Conservation (phyloP, 805 yeast species). For the Kockiozyma suomiensis region DNA sequence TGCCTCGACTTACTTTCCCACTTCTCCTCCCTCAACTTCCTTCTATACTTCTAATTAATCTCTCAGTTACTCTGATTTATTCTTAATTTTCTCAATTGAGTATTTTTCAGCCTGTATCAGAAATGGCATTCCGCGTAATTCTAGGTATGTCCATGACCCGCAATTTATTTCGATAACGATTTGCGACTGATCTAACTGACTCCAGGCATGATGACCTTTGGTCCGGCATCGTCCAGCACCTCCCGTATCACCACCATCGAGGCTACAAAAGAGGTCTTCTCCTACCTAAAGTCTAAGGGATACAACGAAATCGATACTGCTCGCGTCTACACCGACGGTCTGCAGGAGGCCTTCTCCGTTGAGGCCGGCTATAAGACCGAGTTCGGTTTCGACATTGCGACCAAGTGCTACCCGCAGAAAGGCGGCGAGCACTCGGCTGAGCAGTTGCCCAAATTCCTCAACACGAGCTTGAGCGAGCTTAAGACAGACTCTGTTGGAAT, state of each 20-base stretch:
- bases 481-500: constrained; percentile 20
- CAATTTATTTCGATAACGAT: background rate
- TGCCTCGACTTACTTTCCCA: too few relatives aligned
- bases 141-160: background rate
- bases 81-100: background rate
- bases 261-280: constrained; percentile 18
- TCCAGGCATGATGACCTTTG: constrained; percentile 27
- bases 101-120: background rate
- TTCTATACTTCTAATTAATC: too few relatives aligned
- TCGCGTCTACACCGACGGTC: constrained; percentile 35
- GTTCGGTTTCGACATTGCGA: constrained; percentile 30
- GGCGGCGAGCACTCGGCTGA: constrained; percentile 26
- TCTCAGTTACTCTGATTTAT: too few relatives aligned
- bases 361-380: constrained; percentile 25
- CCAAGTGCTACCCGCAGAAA: constrained; percentile 34
- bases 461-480: constrained; percentile 14
- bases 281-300: constrained; percentile 30
- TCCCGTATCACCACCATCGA: constrained; percentile 23
- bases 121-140: background rate
- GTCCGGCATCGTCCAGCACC: constrained; percentile 21
- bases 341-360: constrained; percentile 32
- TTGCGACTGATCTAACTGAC: background rate
- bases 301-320: constrained; percentile 40
- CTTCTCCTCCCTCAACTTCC: background rate
- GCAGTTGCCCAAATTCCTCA: constrained; percentile 8